Base-by-base conservation (phyloP, 208 protist species). In the Leishmania aethiopica region DNA sequence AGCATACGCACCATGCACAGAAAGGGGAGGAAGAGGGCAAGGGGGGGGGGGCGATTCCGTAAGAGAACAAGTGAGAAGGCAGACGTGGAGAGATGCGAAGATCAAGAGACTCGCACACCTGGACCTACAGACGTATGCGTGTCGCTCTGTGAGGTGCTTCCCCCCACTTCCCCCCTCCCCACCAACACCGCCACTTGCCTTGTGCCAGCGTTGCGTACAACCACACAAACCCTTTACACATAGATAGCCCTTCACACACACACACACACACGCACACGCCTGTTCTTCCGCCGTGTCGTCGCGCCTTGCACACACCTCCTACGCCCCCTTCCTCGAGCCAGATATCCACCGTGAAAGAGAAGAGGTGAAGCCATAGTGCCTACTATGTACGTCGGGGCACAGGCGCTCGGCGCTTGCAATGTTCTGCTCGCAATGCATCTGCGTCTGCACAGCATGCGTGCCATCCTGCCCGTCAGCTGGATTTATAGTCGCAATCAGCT, bases 321-420 rank as follows among this genome's bases (percentile, higher is more conserved):
- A 49, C 40, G 7, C 40, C 22, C 40, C 1, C 17, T 73, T 73
- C 1, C 4, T 75, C 11, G 69, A 17, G 70, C 70, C 70, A 49
- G 28, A 49, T 19, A 57, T 55, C 70, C 70, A 75, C 70, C 70
- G 25, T 35, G 70, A n/a, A 49, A 75, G 66, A 22, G 66, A 73
- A 11, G 28, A 49, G 45, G 11, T 55, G 28, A 15, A 17, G 8
- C 45, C 22, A 32, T 1, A 32, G 22, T 28, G 70, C 70, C n/a
- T 32, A 6, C 25, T 49, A 22, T 53, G 40, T 3, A n/a, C 4
- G 8, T 25, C 28, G 42, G 22, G 40, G 7, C 22, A 3, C 70
- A 55, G 42, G 1, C 70, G 70, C 28, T 57, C 70, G 6, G n/a
- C 28, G 17, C 70, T 49, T 55, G 70, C 22, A 28, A 75, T n/a